Base-by-base conservation (phyloP, 306 rosid genomes). In the Vicia sativa region DNA sequence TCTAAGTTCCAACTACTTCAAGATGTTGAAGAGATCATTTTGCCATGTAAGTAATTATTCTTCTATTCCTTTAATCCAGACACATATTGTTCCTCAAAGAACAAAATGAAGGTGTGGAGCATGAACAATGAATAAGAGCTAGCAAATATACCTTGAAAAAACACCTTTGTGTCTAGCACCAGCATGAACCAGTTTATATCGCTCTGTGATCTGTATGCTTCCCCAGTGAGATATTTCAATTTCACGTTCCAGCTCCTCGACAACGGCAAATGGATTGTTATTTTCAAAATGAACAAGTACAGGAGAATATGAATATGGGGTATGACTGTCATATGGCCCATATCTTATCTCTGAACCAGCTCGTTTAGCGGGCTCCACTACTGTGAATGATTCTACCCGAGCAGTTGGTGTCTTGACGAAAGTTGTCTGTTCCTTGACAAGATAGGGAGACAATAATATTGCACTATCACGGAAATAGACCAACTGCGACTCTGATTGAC, bases 221-320 rank as follows among this genome's bases (percentile, higher is more conserved):
- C 99, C 99, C 99, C 99, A 90, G 76, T 93, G 99, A 83, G 99
- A 93, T 83, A 93, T 84, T 79, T 93, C 99, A 67, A 93, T 84
- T 82, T 90, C 99, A 1, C 97, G 99, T 67, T 86, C 96, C 46
- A 93, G 92, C 80, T 90, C 99, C 95, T 93, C 99, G 77, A 90
- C 95, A 49, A 87, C 86, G 37, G 96, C 87, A 71, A 90, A 93
- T 74, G 97, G 87, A 72, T 81, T 74, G 86, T 90, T 93, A 53
- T 93, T 93, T 79, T 93, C 99, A 87, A 93, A 87, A 84, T 93
- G 99, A 73, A 93, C 83, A 45, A 90, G 59, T 66, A 88, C 74
- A 56, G 99, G 99, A 18, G 89, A 81, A 84, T 88, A 93, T 9
- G 96, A 87, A 82, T 88, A 79, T n/a, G 95, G 82, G 34, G 84